phyloP scores from a whole-genome alignment of 108 stramenopile species.

The Skeletonema potamos region DNA sequence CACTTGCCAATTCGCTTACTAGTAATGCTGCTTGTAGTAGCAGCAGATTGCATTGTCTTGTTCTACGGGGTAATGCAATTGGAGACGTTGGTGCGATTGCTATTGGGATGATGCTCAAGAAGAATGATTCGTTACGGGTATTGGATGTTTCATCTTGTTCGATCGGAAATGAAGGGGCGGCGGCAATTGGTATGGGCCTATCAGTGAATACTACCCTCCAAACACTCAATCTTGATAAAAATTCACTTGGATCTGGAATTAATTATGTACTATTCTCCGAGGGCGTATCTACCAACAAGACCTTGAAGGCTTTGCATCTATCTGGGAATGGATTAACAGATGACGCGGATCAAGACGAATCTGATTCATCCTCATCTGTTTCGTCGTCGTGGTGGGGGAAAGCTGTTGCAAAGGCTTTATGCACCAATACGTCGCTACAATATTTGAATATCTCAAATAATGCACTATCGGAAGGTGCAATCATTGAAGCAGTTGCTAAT shows the following conservation, averaged over 20 bases:
- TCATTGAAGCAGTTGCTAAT: conserved; percentile 8
- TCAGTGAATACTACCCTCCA: conserved; percentile 1
- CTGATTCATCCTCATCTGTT: too few relatives aligned
- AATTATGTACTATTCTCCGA: not conserved
- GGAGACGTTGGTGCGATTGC: conserved; percentile 11
- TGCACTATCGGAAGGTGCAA: conserved; percentile 10
- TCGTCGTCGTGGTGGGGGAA: not conserved
- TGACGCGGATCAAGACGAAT: not conserved
- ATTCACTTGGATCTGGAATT: not conserved
- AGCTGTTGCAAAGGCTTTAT: conserved; percentile 5
- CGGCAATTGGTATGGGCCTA: conserved; percentile 3
- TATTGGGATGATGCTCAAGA: conserved; percentile 4
- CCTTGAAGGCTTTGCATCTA: conserved; percentile 1
- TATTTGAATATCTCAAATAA: conserved; percentile 11
- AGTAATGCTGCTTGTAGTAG: not conserved
- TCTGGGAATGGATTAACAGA: conserved; percentile 3
- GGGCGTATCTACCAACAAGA: not conserved
- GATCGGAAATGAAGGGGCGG: conserved; percentile 4
- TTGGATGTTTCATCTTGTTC: conserved; percentile 14
- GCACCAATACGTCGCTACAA: not conserved
- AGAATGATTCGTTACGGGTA: not conserved
- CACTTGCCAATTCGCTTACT: conserved; percentile 1
- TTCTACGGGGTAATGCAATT: conserved; percentile 2
- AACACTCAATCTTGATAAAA: conserved; percentile 11
- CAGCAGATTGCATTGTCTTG: not conserved